Evolutionary conservation across 2,329 filamentous ascomycete genomes (phyloP).

Genomic region (Fusarium dimerum): DNA sequence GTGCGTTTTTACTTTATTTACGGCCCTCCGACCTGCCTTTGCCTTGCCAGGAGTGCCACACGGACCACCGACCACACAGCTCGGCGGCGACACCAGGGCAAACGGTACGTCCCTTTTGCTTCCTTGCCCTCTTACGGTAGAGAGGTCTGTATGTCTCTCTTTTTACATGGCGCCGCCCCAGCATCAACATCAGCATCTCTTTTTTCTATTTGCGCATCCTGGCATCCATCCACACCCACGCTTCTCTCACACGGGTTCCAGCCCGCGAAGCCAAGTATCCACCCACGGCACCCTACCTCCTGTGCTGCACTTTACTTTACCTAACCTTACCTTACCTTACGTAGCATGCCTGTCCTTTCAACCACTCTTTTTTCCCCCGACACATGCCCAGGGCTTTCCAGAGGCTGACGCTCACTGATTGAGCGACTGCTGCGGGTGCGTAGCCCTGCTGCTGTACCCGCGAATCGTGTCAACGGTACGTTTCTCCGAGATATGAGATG

Average conservation of each 20-base stretch:
- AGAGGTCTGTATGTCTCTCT: too few species aligned
- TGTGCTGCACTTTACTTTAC: too few species aligned
- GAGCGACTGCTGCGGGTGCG: not conserved
- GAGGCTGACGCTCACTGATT: not conserved
- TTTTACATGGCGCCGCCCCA: too few species aligned
- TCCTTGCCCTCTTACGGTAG: not conserved
- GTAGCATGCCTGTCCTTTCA: not conserved
- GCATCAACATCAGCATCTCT: too few species aligned
- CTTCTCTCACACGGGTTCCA: not conserved
- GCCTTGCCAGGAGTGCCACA: slow-evolving; percentile 7
- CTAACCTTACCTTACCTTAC: not conserved
- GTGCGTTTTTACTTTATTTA: slow-evolving; percentile 21
- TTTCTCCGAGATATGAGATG: not conserved
- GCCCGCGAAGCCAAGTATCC: not conserved
- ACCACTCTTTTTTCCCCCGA: not conserved
- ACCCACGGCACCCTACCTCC: not conserved
- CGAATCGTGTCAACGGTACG: not conserved
- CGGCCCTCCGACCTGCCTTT: slow-evolving; percentile 15
- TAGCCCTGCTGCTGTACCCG: not conserved
- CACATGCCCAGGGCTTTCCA: not conserved
- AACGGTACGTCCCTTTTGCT: not conserved
- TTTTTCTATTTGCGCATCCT: not conserved
- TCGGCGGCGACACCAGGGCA: not conserved
- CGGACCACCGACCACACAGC: not conserved
- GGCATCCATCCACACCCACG: not conserved